Conservation (phyloP, 352 stramenopile species). For the Globisporangium barbulae region DNA sequence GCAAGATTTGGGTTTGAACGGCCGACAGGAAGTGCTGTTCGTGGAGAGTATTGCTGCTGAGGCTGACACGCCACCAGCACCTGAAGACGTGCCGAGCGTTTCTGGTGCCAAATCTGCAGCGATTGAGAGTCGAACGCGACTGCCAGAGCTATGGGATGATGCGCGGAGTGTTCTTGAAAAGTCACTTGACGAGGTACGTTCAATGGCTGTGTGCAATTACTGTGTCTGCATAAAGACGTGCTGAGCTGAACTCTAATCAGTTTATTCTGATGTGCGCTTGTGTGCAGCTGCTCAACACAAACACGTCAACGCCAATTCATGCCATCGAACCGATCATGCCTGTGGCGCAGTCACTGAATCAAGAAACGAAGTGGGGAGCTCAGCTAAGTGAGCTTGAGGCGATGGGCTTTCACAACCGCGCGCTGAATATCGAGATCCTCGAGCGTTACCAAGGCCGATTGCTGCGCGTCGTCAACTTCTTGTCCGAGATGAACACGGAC, state of each 20-base stretch:
- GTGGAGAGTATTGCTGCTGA: conserved; percentile 33
- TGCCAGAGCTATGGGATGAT: conserved; percentile 41
- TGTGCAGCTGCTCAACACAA: conserved; percentile 29
- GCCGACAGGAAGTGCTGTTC: conserved; percentile 67
- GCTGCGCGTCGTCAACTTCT: conserved; percentile 78
- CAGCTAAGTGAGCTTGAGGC: conserved; percentile 58
- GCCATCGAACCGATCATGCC: conserved; percentile 68
- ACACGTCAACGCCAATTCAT: conserved; percentile 46
- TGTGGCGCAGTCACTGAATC: conserved; percentile 38
- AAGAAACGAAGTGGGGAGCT: conserved; percentile 57
- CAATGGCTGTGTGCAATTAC: background rate
- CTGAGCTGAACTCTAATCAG: background rate
- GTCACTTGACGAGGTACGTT: conserved; percentile 43
- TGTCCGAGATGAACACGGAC: conserved; percentile 55
- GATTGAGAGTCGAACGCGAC: conserved; percentile 10
- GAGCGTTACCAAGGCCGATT: conserved; percentile 81
- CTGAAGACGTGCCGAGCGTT: background rate
- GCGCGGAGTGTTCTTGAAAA: conserved; percentile 44
- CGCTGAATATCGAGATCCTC: conserved; percentile 65
- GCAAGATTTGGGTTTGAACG: conserved; percentile 47
- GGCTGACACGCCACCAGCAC: background rate
- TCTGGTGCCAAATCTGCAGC: background rate
- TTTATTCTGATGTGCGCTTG: conserved; percentile 5
- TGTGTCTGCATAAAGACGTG: background rate
- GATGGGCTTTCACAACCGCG: conserved; percentile 71